phyloP scores from a whole-genome alignment of 805 yeast genomes.

The Myxozyma nipponensis region DNA sequence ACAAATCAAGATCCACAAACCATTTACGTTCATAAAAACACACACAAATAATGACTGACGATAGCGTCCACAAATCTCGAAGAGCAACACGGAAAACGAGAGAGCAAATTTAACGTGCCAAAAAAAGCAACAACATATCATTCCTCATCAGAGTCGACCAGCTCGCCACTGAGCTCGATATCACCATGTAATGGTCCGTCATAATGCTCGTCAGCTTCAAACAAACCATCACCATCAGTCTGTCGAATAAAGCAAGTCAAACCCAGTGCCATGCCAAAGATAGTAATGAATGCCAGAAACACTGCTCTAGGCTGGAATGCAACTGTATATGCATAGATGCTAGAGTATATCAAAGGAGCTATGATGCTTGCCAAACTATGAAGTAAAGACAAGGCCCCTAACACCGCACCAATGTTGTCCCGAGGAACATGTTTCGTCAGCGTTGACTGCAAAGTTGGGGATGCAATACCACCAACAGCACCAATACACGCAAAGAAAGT shows the following conservation, averaged over 20 bases:
- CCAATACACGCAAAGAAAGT: conserved; percentile 10
- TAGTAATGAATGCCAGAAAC: conserved; percentile 1
- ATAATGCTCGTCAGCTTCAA: conserved; percentile 3
- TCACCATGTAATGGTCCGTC: not conserved
- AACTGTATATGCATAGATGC: conserved; percentile 21
- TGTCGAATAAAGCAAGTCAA: conserved; percentile 1
- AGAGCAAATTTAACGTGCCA: not conserved
- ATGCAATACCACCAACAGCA: conserved; percentile 18
- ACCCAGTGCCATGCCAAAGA: not conserved
- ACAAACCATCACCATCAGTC: conserved; percentile 8
- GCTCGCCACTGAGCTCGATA: not conserved
- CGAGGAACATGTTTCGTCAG: conserved; percentile 25
- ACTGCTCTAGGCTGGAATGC: conserved; percentile 16
- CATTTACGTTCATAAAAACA: too few species aligned
- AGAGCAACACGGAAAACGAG: not conserved
- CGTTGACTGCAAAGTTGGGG: conserved; percentile 25
- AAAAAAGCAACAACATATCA: not conserved
- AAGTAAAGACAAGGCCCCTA: conserved; percentile 26
- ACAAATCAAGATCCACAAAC: too few species aligned
- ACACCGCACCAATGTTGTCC: conserved; percentile 20
- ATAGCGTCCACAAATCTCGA: not conserved
- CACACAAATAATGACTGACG: not conserved
- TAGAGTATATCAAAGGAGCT: conserved; percentile 22
- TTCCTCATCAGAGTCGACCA: not conserved
- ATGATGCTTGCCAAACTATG: conserved; percentile 20